Conservation (phyloP, 23 red algal genomes). For the Pyropia yezoensis region DNA sequence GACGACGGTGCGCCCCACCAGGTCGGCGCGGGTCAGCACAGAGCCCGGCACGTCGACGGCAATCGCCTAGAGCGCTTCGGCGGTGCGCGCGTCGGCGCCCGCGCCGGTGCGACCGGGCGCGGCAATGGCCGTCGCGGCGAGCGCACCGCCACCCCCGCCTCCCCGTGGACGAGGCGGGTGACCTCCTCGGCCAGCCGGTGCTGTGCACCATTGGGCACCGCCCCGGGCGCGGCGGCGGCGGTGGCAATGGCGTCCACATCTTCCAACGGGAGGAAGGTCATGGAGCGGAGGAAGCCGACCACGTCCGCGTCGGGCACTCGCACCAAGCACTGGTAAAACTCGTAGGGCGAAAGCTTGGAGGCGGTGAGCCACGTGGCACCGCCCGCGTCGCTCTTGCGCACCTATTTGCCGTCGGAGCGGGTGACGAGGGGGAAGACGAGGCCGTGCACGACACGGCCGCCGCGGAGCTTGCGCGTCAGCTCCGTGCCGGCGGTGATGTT, state of each 20-base stretch:
- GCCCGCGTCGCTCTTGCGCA: slow-evolving; percentile 90
- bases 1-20: slow-evolving; percentile 52
- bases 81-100: slow-evolving; percentile 10
- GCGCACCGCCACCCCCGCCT: slow-evolving; percentile 57
- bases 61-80: slow-evolving; percentile 58
- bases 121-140: slow-evolving; percentile 65
- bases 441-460: slow-evolving; percentile 38
- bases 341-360: slow-evolving; percentile 76
- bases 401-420: slow-evolving; percentile 72
- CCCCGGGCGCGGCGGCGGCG: slow-evolving; percentile 23
- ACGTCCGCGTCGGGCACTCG: slow-evolving; percentile 69
- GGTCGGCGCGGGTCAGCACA: slow-evolving; percentile 10
- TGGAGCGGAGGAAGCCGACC: slow-evolving; percentile 45
- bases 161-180: slow-evolving; percentile 85
- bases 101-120: slow-evolving; percentile 56
- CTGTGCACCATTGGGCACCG: slow-evolving; percentile 74
- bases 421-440: slow-evolving; percentile 93
- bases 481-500: slow-evolving; percentile 93
- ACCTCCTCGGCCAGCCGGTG: slow-evolving; percentile 72
- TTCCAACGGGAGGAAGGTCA: slow-evolving; percentile 76
- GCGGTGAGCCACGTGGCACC: slow-evolving; percentile 74
- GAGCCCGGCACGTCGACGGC: slow-evolving; percentile 53
- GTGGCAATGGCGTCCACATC: slow-evolving; percentile 63
- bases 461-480: slow-evolving; percentile 65
- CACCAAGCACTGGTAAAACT: slow-evolving; percentile 93